Evolutionary conservation across 1,284 basidiomycete species (phyloP).

Genomic region (Porogramme epimiltina): DNA sequence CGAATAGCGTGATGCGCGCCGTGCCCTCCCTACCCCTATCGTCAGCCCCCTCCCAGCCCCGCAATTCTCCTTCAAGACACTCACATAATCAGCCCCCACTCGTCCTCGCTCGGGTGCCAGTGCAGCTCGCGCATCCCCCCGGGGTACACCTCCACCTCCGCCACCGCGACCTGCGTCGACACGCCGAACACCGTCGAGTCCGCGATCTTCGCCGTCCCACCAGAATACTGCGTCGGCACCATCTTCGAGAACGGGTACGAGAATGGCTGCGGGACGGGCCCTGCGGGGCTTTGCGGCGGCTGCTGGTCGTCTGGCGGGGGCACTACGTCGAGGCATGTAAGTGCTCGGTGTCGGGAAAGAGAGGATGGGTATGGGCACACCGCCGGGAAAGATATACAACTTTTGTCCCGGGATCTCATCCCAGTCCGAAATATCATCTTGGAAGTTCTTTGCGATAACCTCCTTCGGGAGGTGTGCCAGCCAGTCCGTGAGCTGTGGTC

Average conservation of each 20-base stretch:
- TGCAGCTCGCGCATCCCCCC: slow-evolving; percentile 48
- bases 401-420: slow-evolving; percentile 50
- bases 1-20: slow-evolving; percentile 65
- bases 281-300: slow-evolving; percentile 49
- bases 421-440: slow-evolving; percentile 52
- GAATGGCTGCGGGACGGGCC: slow-evolving; percentile 46
- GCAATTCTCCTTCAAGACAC: no score
- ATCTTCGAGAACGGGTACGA: slow-evolving; percentile 54
- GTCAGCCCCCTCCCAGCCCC: no score
- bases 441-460: slow-evolving; percentile 74
- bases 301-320: slow-evolving; percentile 40
- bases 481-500: slow-evolving; percentile 59
- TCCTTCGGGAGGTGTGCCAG: slow-evolving; percentile 58
- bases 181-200: slow-evolving; percentile 54
- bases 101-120: slow-evolving; percentile 71
- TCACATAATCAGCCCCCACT: slow-evolving; percentile 42
- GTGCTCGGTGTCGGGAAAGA: slow-evolving; percentile 20
- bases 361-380: slow-evolving; percentile 40
- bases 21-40: slow-evolving; percentile 46
- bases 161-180: slow-evolving; percentile 60
- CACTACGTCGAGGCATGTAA: slow-evolving; percentile 26
- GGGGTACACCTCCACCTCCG: slow-evolving; percentile 65
- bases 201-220: slow-evolving; percentile 63
- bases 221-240: slow-evolving; percentile 47
- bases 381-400: slow-evolving; percentile 59